A percentile compares a stretch with the other conserved stretches of the same genome.
Conservation (phyloP, 768 basidiomycete genomes). For the Panus rudis region DNA sequence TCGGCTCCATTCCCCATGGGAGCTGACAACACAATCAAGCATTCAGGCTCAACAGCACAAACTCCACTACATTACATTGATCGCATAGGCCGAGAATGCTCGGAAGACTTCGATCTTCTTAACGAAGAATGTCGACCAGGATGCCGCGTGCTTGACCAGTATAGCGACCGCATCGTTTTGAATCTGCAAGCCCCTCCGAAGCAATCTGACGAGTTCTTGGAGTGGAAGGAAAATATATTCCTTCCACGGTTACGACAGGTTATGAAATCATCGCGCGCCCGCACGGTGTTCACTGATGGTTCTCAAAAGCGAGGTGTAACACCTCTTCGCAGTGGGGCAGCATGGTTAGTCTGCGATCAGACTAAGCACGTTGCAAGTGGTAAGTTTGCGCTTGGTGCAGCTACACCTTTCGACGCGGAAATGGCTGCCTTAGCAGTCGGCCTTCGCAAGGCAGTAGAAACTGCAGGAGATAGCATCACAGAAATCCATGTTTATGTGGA, state of each 20-base stretch:
- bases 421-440: neutral
- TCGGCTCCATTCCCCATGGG: neutral
- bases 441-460: neutral
- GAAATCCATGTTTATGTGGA: neutral
- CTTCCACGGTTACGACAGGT: too few relatives aligned
- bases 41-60: neutral
- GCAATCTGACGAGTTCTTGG: too few relatives aligned
- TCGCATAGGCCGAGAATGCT: neutral
- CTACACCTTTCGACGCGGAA: too few relatives aligned
- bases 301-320: neutral
- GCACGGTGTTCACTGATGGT: neutral
- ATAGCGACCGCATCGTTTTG: neutral
- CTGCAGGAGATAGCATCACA: neutral
- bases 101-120: constrained; percentile 1
- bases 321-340: too few relatives aligned
- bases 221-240: too few relatives aligned
- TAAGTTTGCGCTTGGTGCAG: too few relatives aligned
- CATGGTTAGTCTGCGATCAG: too few relatives aligned
- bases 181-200: too few relatives aligned
- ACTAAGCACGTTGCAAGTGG: too few relatives aligned
- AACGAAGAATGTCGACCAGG: constrained; percentile 5
- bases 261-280: neutral
- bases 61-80: constrained; percentile 2
- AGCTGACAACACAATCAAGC: neutral
- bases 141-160: neutral